These are phyloP conservation scores for Paramecium pentaurelia DNA, from an alignment of 73 alveolate species.

Conservation along the genomic window DNA sequence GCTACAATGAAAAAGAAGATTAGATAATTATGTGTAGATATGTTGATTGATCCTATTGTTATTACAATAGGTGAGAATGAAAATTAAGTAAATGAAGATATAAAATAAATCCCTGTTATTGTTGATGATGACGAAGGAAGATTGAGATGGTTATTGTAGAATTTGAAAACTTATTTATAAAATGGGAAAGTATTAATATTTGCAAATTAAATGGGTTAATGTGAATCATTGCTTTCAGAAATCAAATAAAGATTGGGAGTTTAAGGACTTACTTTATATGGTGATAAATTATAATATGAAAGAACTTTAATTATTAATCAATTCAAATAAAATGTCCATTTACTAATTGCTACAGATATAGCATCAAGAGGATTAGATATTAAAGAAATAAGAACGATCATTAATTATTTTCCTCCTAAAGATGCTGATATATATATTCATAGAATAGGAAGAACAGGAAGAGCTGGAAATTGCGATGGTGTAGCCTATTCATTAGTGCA, in stretches of 20 bases:
- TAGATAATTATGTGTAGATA: slow-evolving; percentile 48
- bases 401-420: slow-evolving; percentile 95
- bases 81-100: slow-evolving; percentile 58
- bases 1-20: slow-evolving; percentile 66
- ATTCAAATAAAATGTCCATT: slow-evolving; percentile 86
- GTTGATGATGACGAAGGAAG: slow-evolving; percentile 46
- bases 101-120: slow-evolving; percentile 50
- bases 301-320: slow-evolving; percentile 92
- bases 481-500: slow-evolving; percentile 69
- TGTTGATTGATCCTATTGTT: slow-evolving; percentile 58
- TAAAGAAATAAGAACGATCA: slow-evolving; percentile 92
- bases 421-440: slow-evolving; percentile 97
- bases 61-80: slow-evolving; percentile 62
- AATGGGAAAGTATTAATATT: slow-evolving; percentile 81
- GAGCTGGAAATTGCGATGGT: slow-evolving; percentile 92
- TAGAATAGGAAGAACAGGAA: slow-evolving; percentile 97
- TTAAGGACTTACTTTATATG: slow-evolving; percentile 75
- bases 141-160: slow-evolving; percentile 49
- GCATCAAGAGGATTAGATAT: slow-evolving; percentile 99
- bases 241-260: slow-evolving; percentile 58
- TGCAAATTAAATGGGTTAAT: slow-evolving; percentile 72
- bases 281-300: slow-evolving; percentile 79
- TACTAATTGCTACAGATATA: slow-evolving; percentile 98
- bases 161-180: slow-evolving; percentile 36
- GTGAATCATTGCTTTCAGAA: slow-evolving; percentile 71